phyloP scores from a whole-genome alignment of 139 green algal species.

The Astrephomene gubernaculifera region DNA sequence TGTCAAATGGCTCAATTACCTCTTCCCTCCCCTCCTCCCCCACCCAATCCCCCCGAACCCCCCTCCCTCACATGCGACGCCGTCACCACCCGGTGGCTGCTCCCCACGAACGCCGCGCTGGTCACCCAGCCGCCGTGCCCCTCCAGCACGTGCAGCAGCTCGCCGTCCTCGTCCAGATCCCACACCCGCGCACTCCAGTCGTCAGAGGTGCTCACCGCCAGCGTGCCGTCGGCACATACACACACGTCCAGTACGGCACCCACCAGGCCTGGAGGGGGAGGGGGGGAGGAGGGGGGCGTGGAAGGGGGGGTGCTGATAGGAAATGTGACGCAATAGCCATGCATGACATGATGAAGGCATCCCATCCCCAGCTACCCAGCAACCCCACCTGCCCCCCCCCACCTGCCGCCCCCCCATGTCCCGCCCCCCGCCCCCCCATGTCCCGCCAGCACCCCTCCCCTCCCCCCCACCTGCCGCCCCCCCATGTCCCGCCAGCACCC shows the following conservation, averaged over 20 bases:
- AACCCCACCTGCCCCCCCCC: background rate
- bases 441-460: background rate
- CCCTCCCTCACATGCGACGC: slow-evolving; percentile 37
- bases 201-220: slow-evolving; percentile 44
- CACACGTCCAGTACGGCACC: slow-evolving; percentile 45
- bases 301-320: no score
- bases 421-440: background rate
- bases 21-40: background rate
- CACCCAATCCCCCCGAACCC: background rate
- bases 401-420: background rate
- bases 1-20: background rate
- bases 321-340: background rate
- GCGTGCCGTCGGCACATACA: slow-evolving; percentile 48
- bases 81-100: slow-evolving; percentile 39
- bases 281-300: background rate
- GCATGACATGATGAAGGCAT: background rate
- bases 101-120: slow-evolving; percentile 46
- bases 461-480: background rate
- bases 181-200: slow-evolving; percentile 54
- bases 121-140: slow-evolving; percentile 77
- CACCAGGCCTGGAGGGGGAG: slow-evolving; percentile 1
- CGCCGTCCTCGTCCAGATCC: slow-evolving; percentile 59
- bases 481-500: background rate
- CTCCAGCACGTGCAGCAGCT: slow-evolving; percentile 63
- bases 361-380: background rate